Evolutionary conservation across 2,329 filamentous ascomycete species (phyloP), one percentile per base, ranked within the genome.

Genomic region (Fusarium duplospermum): DNA sequence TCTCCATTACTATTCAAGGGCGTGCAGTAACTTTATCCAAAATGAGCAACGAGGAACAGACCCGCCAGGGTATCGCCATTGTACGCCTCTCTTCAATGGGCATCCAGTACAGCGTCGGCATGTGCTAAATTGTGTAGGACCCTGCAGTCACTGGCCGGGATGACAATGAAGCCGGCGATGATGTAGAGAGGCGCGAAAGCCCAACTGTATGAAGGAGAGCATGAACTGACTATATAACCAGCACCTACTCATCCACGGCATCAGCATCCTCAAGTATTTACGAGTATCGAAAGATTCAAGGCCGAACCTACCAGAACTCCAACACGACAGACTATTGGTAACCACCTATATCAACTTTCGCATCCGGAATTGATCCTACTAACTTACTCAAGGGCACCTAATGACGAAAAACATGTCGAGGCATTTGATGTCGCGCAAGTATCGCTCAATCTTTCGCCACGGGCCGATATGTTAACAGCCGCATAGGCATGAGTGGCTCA

Each of bases 271-370:
- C 69, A 0, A 70, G 57, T 10, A 52, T 72, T 13, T 73, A 61
- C 2, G 69, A 70, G n/a, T 73, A 73, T 36, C 71, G 69, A 3
- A 67, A 57, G 22, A 72, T 73, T 6, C 71, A 73, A 38, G 71
- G 71, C 11, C 16, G 69, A 4, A 72, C 66, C 8, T 73, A 64
- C 10, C 66, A 73, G 16, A 64, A 24, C 4, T 72, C 71, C 10
- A 58, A 72, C 9, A 72, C 69, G 1, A 73, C 71, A 16, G 63
- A 73, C 13, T 73, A 73, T 35, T 73, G 66, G 71, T 70, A 67
- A 14, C 3, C 2, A 18, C 3, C 27, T 2, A 1, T 29, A 3
- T 29, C 13, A 4, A 20, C 18, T 1, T 3, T 9, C 16, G 10
- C 9, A 9, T 16, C 18, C 3, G 8, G 20, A 20, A 18, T 10